A percentile compares a stretch with the other conserved stretches of the same genome.
These are phyloP conservation scores for Backusella liffmaniae DNA, from an alignment of 192 early-diverging fungal species.

Conservation along the genomic window DNA sequence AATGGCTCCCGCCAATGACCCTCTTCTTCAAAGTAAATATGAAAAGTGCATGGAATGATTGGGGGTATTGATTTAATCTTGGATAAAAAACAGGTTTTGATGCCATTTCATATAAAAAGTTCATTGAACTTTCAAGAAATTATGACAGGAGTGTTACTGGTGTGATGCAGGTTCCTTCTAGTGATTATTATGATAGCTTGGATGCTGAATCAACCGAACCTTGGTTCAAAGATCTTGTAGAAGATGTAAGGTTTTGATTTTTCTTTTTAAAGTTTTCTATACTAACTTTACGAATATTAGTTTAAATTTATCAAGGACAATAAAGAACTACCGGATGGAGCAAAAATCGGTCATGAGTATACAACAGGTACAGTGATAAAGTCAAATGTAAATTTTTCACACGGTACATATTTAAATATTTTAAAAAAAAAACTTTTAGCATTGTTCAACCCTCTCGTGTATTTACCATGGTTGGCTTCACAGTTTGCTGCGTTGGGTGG, in stretches of 20 bases:
- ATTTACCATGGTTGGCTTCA: conserved; percentile 56
- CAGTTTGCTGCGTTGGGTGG: conserved; percentile 54
- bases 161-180: conserved; percentile 48
- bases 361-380: conserved; percentile 47
- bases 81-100: conserved; percentile 33
- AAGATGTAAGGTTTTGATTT: conserved; percentile 37
- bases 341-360: conserved; percentile 61
- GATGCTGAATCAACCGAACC: conserved; percentile 55
- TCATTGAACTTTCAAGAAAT: conserved; percentile 37
- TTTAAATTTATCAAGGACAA: conserved; percentile 40
- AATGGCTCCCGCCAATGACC: conserved; percentile 39
- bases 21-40: conserved; percentile 32
- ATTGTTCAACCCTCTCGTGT: conserved; percentile 62
- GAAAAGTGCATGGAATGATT: not conserved
- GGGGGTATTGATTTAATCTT: not conserved
- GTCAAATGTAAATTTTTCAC: not conserved
- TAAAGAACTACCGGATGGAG: conserved; percentile 50
- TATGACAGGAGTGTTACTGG: conserved; percentile 37
- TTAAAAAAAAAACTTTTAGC: not conserved
- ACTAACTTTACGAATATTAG: conserved; percentile 8
- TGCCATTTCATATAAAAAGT: conserved; percentile 32
- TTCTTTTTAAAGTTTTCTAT: not conserved
- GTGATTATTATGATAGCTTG: conserved; percentile 58
- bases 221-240: conserved; percentile 57
- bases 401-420: conserved; percentile 3